Evolutionary conservation across 1,139 yeast species (phyloP), one percentile per base, ranked within the genome.

Genomic region (Diutina siamensis): DNA sequence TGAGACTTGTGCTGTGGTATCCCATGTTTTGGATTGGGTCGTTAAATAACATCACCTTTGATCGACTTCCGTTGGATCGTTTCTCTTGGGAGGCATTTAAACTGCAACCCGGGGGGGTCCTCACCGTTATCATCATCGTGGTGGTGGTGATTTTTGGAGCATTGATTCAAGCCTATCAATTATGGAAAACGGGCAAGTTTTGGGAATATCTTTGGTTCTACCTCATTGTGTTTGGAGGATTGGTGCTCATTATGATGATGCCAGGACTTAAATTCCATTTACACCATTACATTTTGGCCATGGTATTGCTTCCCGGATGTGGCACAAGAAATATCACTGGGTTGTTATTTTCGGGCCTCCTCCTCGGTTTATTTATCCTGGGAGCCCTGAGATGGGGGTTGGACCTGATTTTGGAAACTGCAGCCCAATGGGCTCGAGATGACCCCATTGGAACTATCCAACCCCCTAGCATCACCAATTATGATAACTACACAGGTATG

Each of bases 321-420:
- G 78, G 87, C 12, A 83, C 95, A 0, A 70, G 82, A 50, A 88
- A 94, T 1, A 57, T 76, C 42, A 71, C 85, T 0, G 88, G 88
- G 0, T 67, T 83, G 46, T 51, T 78, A 19, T 83, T 87, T 57
- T 96, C 88, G 58, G 97, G 97, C 1, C 72, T 92, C 2, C 65
- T 92, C 22, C 60, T 86, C 1, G 98, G 97, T 0, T 66, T 89
- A 35, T 74, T 84, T 47, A 70, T 88, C 8, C 83, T 92, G 20
- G 98, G 98, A 0, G 78, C 87, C 2, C 80, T 95, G 0, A 69
- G 94, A 49, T 89, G 98, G 98, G 97, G 94, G 46, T 80, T 83
- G 56, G 97, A 94, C 2, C 80, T 95, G 20, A 80, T 89, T 48
- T 78, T 84, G 1, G 96, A 89, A 57, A 87, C 97, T 0, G 74